Evolutionary conservation across 805 yeast species (phyloP), one percentile per base, ranked within the genome.

Genomic region (Peterozyma xylosa): DNA sequence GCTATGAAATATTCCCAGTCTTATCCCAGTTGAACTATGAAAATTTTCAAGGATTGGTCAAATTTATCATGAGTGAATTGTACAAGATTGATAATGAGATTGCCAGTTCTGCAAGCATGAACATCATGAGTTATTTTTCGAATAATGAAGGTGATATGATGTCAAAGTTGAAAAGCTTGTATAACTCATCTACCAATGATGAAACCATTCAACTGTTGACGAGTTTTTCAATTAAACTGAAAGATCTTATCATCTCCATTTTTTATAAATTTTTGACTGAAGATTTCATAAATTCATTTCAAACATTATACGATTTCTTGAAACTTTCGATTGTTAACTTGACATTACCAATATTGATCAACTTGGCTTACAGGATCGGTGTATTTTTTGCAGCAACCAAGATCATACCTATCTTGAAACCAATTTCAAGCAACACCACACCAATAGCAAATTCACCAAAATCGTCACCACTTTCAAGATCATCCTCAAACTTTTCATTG

Each of bases 331-430:
- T 70, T 35, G 68, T 66, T 42, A 85, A 90, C 30, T 67, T 89
- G 43, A 83, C 96, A 0, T 78, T 95, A 9, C 86, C 96, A 6
- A 81, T 93, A 18, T 66, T 87, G 27, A 71, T 89, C 21, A 89
- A 89, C 52, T 67, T 93, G 54, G 86, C 89, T 2, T 91, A 86
- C 57, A 74, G 99, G 53, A 79, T 91, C 16, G 73, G 86, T 4
- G 96, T 90, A 10, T 88, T 91, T 55, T 71, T 71, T 58, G 88
- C 96, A 1, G 96, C 98, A 2, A 86, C 97, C 13, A 83, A 95
- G 57, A 89, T 93, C 48, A 87, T 93, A 16, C 99, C 99, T 2
- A 59, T 63, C 32, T 49, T 64, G 43, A 58, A 61, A 45, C 64
- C 65, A 32, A 16, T 44, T 9, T 36, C 46, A 39, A 21, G 27